These are phyloP conservation scores for Citrus australasica DNA, from an alignment of 345 rosid species.

Conservation along the genomic window DNA sequence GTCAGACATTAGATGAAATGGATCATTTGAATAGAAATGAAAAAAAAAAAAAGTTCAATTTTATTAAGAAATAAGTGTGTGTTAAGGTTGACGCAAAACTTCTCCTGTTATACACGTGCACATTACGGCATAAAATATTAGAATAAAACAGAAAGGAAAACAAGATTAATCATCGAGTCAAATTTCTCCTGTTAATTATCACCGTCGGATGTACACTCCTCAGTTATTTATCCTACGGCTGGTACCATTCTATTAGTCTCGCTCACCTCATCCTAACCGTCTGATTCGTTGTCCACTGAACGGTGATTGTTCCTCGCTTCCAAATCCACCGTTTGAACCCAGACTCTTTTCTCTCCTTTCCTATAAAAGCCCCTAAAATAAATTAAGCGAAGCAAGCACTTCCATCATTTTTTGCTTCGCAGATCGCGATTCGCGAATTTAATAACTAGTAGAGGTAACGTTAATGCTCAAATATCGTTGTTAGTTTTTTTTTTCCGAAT, in stretches of 20 bases:
- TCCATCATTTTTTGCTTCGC: not conserved
- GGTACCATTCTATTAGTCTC: not conserved
- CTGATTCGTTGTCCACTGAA: not conserved
- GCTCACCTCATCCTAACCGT: not conserved
- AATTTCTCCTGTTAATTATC: too few relatives aligned
- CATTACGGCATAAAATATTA: too few relatives aligned
- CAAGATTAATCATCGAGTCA: too few relatives aligned
- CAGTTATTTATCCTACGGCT: not conserved
- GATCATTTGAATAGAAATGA: too few relatives aligned
- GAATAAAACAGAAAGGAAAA: too few relatives aligned
- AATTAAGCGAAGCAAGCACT: not conserved
- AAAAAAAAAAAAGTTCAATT: too few relatives aligned
- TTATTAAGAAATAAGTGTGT: too few relatives aligned
- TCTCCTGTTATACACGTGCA: too few relatives aligned
- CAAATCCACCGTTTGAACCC: not conserved
- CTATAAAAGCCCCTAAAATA: not conserved
- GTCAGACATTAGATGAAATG: too few relatives aligned
- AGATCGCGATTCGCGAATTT: not conserved
- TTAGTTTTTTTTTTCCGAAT: not conserved
- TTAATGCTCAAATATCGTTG: too few relatives aligned
- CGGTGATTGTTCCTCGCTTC: not conserved
- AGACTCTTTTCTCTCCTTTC: not conserved
- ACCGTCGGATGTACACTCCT: too few relatives aligned
- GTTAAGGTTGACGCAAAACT: too few relatives aligned
- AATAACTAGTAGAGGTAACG: not conserved